Evolutionary conservation across 2,329 filamentous ascomycete genomes (phyloP), one percentile per base, ranked within the genome.

Genomic region (Metarhizium album): DNA sequence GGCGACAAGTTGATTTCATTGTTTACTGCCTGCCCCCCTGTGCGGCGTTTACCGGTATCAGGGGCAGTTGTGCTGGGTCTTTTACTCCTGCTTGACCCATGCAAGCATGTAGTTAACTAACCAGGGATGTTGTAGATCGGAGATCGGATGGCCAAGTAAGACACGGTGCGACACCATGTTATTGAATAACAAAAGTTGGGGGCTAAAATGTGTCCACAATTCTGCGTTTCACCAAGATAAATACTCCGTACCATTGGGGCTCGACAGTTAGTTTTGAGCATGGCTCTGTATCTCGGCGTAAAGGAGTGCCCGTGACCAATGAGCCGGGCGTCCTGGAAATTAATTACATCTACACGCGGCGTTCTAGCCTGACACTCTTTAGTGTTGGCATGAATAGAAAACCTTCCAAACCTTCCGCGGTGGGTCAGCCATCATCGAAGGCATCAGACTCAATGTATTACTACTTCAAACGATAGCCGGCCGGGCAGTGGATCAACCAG

Each of bases 61-160:
- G 11, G 27, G 27, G 27, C n/a, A 29, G 7, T 1, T 29, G 27
- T 29, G 7, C 2, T 29, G 27, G 2, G n/a, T n/a, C n/a, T n/a
- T n/a, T n/a, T n/a, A n/a, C n/a, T n/a, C n/a, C n/a, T 35, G 33
- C 11, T 16, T 4, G 33, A 13, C 33, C 33, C 33, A 35, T 35
- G 33, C 33, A 35, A 35, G 8, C 4, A 29, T 29, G 27, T 2
- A n/a, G n/a, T n/a, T n/a, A n/a, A n/a, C n/a, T n/a, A 4, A 35
- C 33, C 33, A 43, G 40, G 40, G 22, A 43, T 14, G 40, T 43
- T 43, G 31, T 40, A 48, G 46, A 48, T 48, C 46, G 46, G 46
- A 48, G 46, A 48, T 48, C 46, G 46, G 46, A 22, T 43, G 7
- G 13, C 42, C 35, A 48, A 29, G 46, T 38, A 48, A 48, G 35